Evolutionary conservation across 2,329 filamentous ascomycete genomes (phyloP).

Genomic region (Westerdykella sp.): DNA sequence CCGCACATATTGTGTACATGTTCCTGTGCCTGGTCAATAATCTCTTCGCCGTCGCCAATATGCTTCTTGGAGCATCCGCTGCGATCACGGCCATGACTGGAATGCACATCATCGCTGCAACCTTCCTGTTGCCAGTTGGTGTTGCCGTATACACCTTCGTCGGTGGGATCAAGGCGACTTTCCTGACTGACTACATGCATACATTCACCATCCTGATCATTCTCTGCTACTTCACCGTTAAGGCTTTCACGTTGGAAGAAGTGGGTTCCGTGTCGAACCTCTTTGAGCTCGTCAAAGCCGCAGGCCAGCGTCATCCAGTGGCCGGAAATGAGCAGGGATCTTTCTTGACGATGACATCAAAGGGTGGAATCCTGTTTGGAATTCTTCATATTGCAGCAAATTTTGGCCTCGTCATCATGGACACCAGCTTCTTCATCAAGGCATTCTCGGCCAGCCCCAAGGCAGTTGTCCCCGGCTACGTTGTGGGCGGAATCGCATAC

Average conservation of each 20-base stretch:
- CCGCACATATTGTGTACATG: conserved; percentile 49
- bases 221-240: conserved; percentile 45
- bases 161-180: conserved; percentile 18
- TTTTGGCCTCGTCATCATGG: conserved; percentile 51
- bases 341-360: conserved; percentile 52
- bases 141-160: conserved; percentile 26
- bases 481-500: conserved; percentile 48
- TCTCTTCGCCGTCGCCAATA: conserved; percentile 49
- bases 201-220: conserved; percentile 51
- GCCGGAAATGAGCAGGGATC: conserved; percentile 49
- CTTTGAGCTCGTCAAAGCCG: conserved; percentile 47
- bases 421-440: conserved; percentile 50
- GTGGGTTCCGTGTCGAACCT: conserved; percentile 46
- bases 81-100: conserved; percentile 42
- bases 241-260: conserved; percentile 44
- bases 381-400: conserved; percentile 47
- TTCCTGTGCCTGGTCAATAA: conserved; percentile 50
- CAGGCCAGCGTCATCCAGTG: conserved; percentile 43
- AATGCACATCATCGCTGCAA: conserved; percentile 47
- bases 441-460: conserved; percentile 44
- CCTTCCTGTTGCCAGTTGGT: conserved; percentile 37
- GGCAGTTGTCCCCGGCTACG: conserved; percentile 48
- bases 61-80: conserved; percentile 45
- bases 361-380: conserved; percentile 47
- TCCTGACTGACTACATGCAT: conserved; percentile 50